Conservation (phyloP, 148 eudicot species). For the Amaranthus cruentus region DNA sequence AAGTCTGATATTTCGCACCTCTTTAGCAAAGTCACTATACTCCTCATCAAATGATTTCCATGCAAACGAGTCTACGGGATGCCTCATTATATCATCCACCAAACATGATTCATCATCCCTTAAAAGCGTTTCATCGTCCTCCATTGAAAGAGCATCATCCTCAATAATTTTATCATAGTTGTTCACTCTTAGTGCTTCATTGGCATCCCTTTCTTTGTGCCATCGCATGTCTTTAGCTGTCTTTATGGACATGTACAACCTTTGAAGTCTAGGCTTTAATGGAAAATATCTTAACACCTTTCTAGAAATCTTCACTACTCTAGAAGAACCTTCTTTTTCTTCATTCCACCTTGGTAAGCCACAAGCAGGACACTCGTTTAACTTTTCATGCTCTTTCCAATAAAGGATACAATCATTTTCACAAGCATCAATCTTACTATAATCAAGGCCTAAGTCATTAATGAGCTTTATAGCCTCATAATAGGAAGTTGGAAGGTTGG, state of each 20-base stretch:
- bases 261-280: no score
- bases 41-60: neutral
- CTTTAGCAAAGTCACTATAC: conserved; percentile 17
- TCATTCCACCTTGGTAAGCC: neutral
- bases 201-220: no score
- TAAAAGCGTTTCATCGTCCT: no score
- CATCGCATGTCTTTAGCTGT: no score
- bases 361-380: no score
- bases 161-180: no score
- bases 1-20: conserved; percentile 27
- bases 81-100: conserved; percentile 18
- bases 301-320: neutral
- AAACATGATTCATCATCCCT: neutral
- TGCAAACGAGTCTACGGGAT: conserved; percentile 20
- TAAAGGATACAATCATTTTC: conserved; percentile 10
- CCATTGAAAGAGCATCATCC: no score
- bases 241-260: no score
- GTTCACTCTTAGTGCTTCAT: no score
- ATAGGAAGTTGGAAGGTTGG: no score
- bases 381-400: neutral
- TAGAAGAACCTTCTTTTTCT: conserved; percentile 1
- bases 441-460: neutral
- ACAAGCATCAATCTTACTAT: conserved; percentile 23
- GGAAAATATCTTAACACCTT: no score
- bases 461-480: no score